Evolutionary conservation across 768 basidiomycete species (phyloP).

Genomic region (Lactarius hatsudake): DNA sequence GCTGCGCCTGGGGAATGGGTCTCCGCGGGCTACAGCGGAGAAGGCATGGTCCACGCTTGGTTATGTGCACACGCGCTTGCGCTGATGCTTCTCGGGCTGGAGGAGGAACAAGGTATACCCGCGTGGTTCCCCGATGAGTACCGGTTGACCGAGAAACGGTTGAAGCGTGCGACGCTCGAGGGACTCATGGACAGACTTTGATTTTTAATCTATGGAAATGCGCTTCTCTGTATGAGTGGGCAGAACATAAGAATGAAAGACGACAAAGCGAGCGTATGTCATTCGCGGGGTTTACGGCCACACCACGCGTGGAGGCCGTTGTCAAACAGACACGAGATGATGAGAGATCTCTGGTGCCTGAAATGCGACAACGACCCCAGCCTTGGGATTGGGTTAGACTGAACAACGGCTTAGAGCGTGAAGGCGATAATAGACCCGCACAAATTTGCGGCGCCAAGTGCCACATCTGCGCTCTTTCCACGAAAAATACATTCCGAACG

Average conservation of each 20-base stretch:
- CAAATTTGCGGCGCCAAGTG: neutral
- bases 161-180: constrained; percentile 45
- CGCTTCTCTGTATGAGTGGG: neutral
- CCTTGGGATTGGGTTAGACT: neutral
- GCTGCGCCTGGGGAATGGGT: constrained; percentile 65
- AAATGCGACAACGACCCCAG: neutral
- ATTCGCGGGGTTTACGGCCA: neutral
- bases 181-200: constrained; percentile 29
- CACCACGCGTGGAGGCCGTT: neutral
- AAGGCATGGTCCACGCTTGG: constrained; percentile 76
- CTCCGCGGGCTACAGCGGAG: constrained; percentile 65
- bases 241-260: neutral
- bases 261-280: neutral
- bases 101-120: constrained; percentile 33
- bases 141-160: constrained; percentile 47
- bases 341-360: neutral
- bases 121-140: constrained; percentile 53
- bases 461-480: neutral
- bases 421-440: neutral
- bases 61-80: constrained; percentile 57
- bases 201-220: neutral
- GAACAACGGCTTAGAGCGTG: neutral
- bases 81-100: constrained; percentile 51
- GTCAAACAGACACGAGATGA: neutral
- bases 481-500: neutral